A percentile compares a stretch with the other conserved stretches of the same genome.
Evolutionary conservation across 1,284 basidiomycete species (phyloP).

Genomic region (Chalciporus sp.): DNA sequence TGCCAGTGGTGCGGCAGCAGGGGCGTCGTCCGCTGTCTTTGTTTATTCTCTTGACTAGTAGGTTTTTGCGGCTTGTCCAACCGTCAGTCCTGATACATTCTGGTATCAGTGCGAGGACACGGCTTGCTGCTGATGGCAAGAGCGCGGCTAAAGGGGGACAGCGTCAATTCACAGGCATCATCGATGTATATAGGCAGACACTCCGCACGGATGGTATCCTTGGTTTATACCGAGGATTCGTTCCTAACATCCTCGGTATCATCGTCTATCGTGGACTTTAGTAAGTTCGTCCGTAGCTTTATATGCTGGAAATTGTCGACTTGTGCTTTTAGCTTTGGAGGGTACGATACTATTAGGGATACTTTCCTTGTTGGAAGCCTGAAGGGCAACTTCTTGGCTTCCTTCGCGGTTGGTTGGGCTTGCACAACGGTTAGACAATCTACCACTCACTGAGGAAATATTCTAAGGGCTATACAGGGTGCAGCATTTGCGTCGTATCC

Average conservation of each 20-base stretch:
- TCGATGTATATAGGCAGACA: conserved; percentile 56
- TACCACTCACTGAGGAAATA: neutral
- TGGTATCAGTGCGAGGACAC: conserved; percentile 48
- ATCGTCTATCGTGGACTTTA: conserved; percentile 64
- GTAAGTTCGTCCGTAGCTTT: conserved; percentile 23
- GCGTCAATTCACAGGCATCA: conserved; percentile 48
- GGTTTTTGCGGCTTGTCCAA: conserved; percentile 8
- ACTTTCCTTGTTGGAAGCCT: conserved; percentile 58
- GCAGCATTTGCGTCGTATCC: conserved; percentile 68
- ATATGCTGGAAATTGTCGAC: neutral
- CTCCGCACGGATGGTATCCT: conserved; percentile 51
- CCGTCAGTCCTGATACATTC: neutral
- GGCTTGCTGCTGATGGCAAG: conserved; percentile 57
- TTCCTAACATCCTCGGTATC: conserved; percentile 64
- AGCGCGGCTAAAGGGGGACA: conserved; percentile 41
- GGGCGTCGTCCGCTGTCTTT: conserved; percentile 53
- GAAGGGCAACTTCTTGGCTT: conserved; percentile 63
- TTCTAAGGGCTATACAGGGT: conserved; percentile 32
- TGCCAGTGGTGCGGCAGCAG: conserved; percentile 48
- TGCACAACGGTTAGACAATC: conserved; percentile 46
- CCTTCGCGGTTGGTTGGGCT: conserved; percentile 60
- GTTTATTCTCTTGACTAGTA: conserved; percentile 65
- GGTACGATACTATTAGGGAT: conserved; percentile 56
- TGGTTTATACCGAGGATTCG: conserved; percentile 64
- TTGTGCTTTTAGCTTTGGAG: conserved; percentile 38